These are phyloP conservation scores for Leishmania aethiopica DNA, from an alignment of 208 protist species.

Conservation along the genomic window DNA sequence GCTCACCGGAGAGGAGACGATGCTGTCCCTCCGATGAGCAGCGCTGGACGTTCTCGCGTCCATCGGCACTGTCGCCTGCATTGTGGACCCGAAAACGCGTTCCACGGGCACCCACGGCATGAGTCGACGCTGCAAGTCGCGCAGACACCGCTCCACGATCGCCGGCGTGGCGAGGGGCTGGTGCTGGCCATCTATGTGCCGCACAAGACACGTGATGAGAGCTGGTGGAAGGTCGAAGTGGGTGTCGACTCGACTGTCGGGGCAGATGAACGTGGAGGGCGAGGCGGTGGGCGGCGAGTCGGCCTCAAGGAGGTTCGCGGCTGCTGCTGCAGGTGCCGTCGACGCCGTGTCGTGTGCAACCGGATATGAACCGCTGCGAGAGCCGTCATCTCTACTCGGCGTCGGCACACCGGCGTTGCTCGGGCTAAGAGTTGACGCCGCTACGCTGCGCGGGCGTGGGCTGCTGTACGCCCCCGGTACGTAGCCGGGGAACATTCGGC, in stretches of 20 bases:
- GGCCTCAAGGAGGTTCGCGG: neutral
- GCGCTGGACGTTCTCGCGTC: neutral
- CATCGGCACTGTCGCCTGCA: slow-evolving; percentile 7
- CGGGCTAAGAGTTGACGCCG: neutral
- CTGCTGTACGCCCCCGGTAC: neutral
- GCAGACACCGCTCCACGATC: slow-evolving; percentile 58
- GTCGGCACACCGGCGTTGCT: neutral
- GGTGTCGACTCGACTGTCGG: slow-evolving; percentile 9
- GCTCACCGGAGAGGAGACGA: neutral
- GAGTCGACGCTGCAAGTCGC: slow-evolving; percentile 64
- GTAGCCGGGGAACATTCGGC: slow-evolving; percentile 3
- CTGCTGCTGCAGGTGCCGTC: neutral
- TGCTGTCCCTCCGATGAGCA: neutral
- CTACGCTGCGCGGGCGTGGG: neutral
- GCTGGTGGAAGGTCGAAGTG: slow-evolving; percentile 42
- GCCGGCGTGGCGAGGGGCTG: slow-evolving; percentile 51
- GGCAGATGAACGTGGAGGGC: neutral
- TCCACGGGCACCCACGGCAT: slow-evolving; percentile 38
- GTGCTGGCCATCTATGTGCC: slow-evolving; percentile 53
- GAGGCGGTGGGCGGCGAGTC: neutral
- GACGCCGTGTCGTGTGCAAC: neutral
- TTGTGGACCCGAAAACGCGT: slow-evolving; percentile 33
- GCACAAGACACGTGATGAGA: slow-evolving; percentile 68
- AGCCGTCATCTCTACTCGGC: neutral
- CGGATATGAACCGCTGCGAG: neutral